Conservation (phyloP, 2,329 filamentous ascomycete genomes). For the Trichoderma koningiopsis region DNA sequence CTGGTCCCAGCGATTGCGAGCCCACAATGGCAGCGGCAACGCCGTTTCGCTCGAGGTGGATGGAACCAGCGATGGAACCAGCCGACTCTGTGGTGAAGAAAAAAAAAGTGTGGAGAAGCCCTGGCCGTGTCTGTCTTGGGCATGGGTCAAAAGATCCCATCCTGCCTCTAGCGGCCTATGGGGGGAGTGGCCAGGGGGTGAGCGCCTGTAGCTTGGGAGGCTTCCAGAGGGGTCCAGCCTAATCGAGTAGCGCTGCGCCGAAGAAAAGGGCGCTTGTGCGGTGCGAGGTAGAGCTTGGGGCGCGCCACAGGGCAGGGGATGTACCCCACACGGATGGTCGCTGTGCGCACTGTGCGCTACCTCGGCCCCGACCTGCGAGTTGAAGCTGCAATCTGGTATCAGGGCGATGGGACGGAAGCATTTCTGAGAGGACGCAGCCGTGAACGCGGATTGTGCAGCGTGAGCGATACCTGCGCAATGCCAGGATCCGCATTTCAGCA, state of each 20-base stretch:
- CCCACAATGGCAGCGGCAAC: constrained; percentile 20
- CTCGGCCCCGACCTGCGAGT: constrained; percentile 4
- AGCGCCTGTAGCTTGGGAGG: not conserved
- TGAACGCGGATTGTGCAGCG: no score
- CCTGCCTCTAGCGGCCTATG: not conserved
- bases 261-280: constrained; percentile 10
- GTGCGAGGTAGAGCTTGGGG: not conserved
- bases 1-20: not conserved
- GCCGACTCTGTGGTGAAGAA: constrained; percentile 4
- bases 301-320: constrained; percentile 10
- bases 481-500: constrained; percentile 7
- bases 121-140: constrained; percentile 4
- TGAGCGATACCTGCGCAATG: not conserved
- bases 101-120: constrained; percentile 23
- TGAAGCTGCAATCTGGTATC: not conserved
- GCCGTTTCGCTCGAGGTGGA: constrained; percentile 22
- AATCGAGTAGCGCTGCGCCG: constrained; percentile 25
- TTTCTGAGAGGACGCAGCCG: not conserved
- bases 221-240: constrained; percentile 17
- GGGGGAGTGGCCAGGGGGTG: constrained; percentile 5
- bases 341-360: constrained; percentile 19
- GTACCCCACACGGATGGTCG: constrained; percentile 17
- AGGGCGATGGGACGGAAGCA: not conserved
- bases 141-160: not conserved
- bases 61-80: not conserved